Conservation (phyloP, 2,329 filamentous ascomycete species). For the Fusarium illudens region DNA sequence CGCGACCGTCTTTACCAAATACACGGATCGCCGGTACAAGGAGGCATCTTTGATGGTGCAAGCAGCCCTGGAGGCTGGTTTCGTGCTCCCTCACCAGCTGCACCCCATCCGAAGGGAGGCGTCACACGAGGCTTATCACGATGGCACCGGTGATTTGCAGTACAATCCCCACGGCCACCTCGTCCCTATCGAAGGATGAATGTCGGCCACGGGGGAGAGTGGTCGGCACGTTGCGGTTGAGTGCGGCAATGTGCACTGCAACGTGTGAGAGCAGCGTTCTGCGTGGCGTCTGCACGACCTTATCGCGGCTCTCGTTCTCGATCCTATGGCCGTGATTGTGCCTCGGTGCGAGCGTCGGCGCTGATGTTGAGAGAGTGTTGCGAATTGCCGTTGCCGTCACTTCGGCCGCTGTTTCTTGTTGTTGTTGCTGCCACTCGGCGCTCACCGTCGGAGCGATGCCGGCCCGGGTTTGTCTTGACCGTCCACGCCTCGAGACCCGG, state of each 20-base stretch:
- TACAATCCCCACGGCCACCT: constrained; percentile 41
- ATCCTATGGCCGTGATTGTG: background rate
- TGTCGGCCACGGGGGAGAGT: background rate
- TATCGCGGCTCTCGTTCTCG: constrained; percentile 11
- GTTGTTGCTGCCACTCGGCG: constrained; percentile 7
- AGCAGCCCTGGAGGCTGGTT: constrained; percentile 71
- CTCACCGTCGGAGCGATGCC: constrained; percentile 11
- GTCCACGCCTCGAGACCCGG: constrained; percentile 14
- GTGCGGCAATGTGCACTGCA: background rate
- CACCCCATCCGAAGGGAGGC: constrained; percentile 50
- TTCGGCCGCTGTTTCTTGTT: constrained; percentile 16
- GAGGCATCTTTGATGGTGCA: constrained; percentile 83
- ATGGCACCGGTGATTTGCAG: constrained; percentile 40
- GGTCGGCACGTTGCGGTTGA: constrained; percentile 9
- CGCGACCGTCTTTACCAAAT: constrained; percentile 89
- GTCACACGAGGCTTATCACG: constrained; percentile 27
- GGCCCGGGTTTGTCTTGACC: constrained; percentile 11
- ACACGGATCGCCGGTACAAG: constrained; percentile 87
- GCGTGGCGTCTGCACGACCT: constrained; percentile 16
- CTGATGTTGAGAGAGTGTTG: background rate
- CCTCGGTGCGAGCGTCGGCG: background rate
- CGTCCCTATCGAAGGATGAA: constrained; percentile 46
- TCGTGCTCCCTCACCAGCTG: constrained; percentile 56
- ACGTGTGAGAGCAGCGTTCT: constrained; percentile 1
- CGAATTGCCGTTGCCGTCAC: background rate